Percentiles rank a stretch among this genome's conserved stretches.
These are phyloP conservation scores for Sporothrix schenckii DNA, from an alignment of 2,329 filamentous ascomycete species.

Conservation along the genomic window DNA sequence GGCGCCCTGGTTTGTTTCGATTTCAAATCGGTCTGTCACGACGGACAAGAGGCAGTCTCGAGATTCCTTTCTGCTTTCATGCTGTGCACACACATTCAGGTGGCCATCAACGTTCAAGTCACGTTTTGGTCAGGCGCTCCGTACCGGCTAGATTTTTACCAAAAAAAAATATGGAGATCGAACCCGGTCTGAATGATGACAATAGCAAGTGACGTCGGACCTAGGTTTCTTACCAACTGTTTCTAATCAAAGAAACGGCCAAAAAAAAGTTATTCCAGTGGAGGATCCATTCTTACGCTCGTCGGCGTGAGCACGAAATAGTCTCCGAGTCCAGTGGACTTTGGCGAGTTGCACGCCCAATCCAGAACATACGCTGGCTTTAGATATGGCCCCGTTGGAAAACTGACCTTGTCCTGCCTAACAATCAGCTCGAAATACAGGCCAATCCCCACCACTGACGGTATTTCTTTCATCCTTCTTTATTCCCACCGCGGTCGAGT, in stretches of 20 bases:
- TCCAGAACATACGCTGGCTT: slow-evolving; percentile 5
- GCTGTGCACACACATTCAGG: no score
- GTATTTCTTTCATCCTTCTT: no score
- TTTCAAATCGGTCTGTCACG: slow-evolving; percentile 19
- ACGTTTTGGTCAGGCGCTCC: neutral
- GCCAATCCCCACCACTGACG: slow-evolving; percentile 4
- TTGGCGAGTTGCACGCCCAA: neutral
- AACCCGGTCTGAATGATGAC: no score
- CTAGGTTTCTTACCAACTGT: no score
- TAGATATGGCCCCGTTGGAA: neutral
- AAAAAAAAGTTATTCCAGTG: neutral
- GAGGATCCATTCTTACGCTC: neutral
- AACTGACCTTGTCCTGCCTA: neutral
- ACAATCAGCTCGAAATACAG: slow-evolving; percentile 24
- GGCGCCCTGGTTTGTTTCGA: slow-evolving; percentile 6
- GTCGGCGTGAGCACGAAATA: neutral
- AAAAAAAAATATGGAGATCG: neutral
- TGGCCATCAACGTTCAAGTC: neutral
- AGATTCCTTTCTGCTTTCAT: neutral
- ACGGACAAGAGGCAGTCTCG: neutral
- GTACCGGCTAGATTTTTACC: neutral
- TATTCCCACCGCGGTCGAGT: slow-evolving; percentile 3
- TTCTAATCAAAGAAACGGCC: no score
- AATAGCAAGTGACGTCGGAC: no score
- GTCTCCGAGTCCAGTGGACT: slow-evolving; percentile 2